Evolutionary conservation across 2,329 filamentous ascomycete genomes (phyloP).

Genomic region (Hyphodiscus sp.): DNA sequence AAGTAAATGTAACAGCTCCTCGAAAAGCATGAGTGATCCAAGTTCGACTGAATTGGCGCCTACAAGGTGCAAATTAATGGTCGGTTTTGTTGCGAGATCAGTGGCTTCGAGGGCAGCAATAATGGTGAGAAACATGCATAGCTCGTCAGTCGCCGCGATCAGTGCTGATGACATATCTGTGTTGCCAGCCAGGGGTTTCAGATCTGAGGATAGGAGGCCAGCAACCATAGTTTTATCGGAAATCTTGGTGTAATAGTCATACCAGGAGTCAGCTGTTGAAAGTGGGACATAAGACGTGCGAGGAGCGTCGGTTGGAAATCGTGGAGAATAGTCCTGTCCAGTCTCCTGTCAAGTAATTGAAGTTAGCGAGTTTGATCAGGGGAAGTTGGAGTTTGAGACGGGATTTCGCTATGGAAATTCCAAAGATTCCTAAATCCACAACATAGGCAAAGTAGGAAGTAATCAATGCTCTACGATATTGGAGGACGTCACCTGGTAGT

Average conservation of each 20-base stretch:
- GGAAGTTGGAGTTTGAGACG: no score
- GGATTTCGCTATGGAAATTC: no score
- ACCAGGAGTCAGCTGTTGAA: slow-evolving; percentile 10
- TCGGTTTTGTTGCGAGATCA: slow-evolving; percentile 1
- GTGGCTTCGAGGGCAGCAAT: slow-evolving; percentile 13
- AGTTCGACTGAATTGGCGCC: slow-evolving; percentile 13
- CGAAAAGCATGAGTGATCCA: slow-evolving; percentile 9
- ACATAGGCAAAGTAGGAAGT: no score
- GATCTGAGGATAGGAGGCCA: slow-evolving; percentile 1
- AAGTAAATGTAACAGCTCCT: slow-evolving; percentile 16
- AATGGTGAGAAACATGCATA: slow-evolving; percentile 14
- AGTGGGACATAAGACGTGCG: slow-evolving; percentile 11
- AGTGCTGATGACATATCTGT: slow-evolving; percentile 2
- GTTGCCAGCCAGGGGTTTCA: not conserved
- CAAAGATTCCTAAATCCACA: no score
- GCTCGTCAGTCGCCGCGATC: slow-evolving; percentile 6
- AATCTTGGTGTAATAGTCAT: slow-evolving; percentile 15
- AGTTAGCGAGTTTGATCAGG: no score
- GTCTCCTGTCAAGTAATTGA: no score
- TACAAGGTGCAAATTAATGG: slow-evolving; percentile 13
- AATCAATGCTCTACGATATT: no score
- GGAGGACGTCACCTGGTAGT: slow-evolving; percentile 2
- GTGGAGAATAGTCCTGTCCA: not conserved
- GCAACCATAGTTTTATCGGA: slow-evolving; percentile 11
- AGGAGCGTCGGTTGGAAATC: slow-evolving; percentile 7